Evolutionary conservation across 768 basidiomycete genomes (phyloP).

Genomic region (Lyophyllum atratum): DNA sequence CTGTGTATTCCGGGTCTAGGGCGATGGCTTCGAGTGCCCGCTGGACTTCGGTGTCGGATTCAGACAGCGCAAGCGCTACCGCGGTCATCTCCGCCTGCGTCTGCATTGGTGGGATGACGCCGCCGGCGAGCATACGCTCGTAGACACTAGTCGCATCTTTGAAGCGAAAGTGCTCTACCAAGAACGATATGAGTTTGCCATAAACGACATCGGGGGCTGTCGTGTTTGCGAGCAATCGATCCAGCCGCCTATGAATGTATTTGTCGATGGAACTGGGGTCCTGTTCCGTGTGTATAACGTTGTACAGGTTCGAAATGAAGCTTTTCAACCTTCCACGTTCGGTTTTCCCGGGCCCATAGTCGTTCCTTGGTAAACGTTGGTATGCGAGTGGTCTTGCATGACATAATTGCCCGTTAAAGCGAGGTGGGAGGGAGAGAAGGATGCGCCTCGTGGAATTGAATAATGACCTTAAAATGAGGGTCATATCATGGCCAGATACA

Average conservation of each 20-base stretch:
- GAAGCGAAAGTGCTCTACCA: slow-evolving; percentile 39
- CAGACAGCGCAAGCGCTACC: slow-evolving; percentile 26
- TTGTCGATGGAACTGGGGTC: background rate
- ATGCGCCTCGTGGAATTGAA: background rate
- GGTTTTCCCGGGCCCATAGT: background rate
- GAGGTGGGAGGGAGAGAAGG: background rate
- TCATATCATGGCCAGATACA: background rate
- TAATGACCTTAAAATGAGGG: background rate
- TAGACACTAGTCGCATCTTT: slow-evolving; percentile 41
- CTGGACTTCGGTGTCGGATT: slow-evolving; percentile 16
- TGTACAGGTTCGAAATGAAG: background rate
- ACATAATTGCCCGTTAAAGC: background rate
- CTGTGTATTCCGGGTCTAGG: slow-evolving; percentile 25
- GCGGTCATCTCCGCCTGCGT: slow-evolving; percentile 45
- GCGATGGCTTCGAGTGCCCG: slow-evolving; percentile 21
- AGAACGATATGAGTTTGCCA: slow-evolving; percentile 32
- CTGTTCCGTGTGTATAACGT: background rate
- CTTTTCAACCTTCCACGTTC: background rate
- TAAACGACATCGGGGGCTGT: slow-evolving; percentile 6
- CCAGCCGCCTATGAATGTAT: slow-evolving; percentile 7
- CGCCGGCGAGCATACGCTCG: slow-evolving; percentile 40
- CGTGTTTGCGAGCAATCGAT: background rate
- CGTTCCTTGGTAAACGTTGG: background rate
- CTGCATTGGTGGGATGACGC: slow-evolving; percentile 35
- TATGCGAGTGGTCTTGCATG: background rate